These are phyloP conservation scores for Colletotrichum godetiae DNA, from an alignment of 2,329 filamentous ascomycete species.

Conservation along the genomic window DNA sequence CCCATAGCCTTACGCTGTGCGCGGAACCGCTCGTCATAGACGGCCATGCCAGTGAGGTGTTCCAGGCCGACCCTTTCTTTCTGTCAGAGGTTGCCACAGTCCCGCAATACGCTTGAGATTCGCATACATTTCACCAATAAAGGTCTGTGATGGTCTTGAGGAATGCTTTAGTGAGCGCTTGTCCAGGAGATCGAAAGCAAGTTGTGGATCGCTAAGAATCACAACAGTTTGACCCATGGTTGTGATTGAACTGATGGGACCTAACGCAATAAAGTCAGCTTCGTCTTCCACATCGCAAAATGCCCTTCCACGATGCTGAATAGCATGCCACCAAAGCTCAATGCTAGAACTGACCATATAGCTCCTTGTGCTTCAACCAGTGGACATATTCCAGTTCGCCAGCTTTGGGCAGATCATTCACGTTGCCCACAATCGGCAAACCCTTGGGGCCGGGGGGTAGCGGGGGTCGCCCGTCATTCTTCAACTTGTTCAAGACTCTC, in stretches of 20 bases:
- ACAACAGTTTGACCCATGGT: slow-evolving; percentile 53
- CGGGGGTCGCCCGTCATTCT: slow-evolving; percentile 2
- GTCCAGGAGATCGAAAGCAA: slow-evolving; percentile 52
- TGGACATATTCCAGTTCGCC: slow-evolving; percentile 45
- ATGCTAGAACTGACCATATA: slow-evolving; percentile 38
- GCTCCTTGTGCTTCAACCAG: slow-evolving; percentile 49
- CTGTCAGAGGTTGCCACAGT: background rate
- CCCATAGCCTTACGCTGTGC: slow-evolving; percentile 57
- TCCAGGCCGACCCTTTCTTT: slow-evolving; percentile 47
- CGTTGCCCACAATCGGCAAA: slow-evolving; percentile 57
- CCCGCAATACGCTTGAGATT: rapidly evolving
- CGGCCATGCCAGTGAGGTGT: slow-evolving; percentile 46
- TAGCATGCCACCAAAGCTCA: too few relatives aligned
- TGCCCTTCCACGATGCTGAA: background rate
- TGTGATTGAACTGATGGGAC: slow-evolving; percentile 47
- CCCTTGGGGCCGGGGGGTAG: slow-evolving; percentile 44
- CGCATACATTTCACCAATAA: slow-evolving; percentile 50
- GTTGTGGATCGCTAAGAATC: slow-evolving; percentile 50
- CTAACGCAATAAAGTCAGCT: background rate
- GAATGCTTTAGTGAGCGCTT: slow-evolving; percentile 46
- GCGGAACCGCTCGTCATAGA: slow-evolving; percentile 50
- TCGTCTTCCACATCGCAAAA: too few relatives aligned
- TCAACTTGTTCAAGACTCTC: background rate
- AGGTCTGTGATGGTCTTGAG: slow-evolving; percentile 45
- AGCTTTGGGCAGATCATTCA: slow-evolving; percentile 54